Conservation (phyloP, 306 rosid genomes). For the Citrullus mucosospermus region DNA sequence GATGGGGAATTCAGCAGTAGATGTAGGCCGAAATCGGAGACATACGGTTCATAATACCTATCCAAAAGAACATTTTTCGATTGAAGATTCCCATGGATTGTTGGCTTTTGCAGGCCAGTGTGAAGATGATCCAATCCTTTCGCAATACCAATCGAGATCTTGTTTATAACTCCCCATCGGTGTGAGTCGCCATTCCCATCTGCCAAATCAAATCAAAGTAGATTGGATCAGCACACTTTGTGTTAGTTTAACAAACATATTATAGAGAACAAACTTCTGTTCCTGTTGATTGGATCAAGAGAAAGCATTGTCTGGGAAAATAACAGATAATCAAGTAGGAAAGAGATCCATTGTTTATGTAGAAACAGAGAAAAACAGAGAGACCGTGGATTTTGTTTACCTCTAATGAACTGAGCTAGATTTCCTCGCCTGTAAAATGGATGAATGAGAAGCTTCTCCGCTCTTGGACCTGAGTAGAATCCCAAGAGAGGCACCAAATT, state of each 20-base stretch:
- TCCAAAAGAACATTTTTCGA: slow-evolving; percentile 71
- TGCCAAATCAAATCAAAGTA: slow-evolving; percentile 15
- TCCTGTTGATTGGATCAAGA: neutral
- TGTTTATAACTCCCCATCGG: slow-evolving; percentile 55
- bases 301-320: neutral
- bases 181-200: slow-evolving; percentile 56
- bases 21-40: slow-evolving; percentile 66
- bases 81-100: slow-evolving; percentile 85
- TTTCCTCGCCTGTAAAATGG: slow-evolving; percentile 70
- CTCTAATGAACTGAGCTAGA: slow-evolving; percentile 73
- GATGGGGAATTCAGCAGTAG: slow-evolving; percentile 69
- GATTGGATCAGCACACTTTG: neutral
- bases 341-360: neutral
- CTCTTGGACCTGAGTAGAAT: slow-evolving; percentile 79
- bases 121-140: slow-evolving; percentile 86
- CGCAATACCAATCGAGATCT: slow-evolving; percentile 64
- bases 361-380: neutral
- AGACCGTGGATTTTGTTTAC: slow-evolving; percentile 14
- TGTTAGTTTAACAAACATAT: neutral
- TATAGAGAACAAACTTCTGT: neutral
- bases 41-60: slow-evolving; percentile 39
- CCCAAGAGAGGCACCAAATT: slow-evolving; percentile 87
- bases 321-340: neutral
- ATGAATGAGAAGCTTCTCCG: slow-evolving; percentile 97
- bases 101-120: slow-evolving; percentile 44